Evolutionary conservation across 2,329 filamentous ascomycete genomes (phyloP).

Genomic region (Aplosporella prunicola): DNA sequence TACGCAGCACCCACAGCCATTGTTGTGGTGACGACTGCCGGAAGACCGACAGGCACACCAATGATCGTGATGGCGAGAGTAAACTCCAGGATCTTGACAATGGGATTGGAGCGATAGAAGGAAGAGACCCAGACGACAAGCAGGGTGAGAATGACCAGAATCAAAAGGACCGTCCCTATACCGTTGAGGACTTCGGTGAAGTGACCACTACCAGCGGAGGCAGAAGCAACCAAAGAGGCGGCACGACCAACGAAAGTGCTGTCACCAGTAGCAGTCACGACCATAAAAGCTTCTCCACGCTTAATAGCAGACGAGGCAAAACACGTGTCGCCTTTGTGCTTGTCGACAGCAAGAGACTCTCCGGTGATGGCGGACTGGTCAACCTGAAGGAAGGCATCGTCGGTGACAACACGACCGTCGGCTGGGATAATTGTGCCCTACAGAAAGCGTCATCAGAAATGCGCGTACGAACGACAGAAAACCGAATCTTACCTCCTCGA

Average conservation of each 20-base stretch:
- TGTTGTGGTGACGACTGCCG: conserved; percentile 69
- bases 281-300: conserved; percentile 76
- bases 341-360: conserved; percentile 85
- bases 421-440: conserved; percentile 77
- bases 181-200: conserved; percentile 87
- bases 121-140: conserved; percentile 77
- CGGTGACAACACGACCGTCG: conserved; percentile 76
- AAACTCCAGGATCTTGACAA: conserved; percentile 64
- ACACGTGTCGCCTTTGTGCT: conserved; percentile 70
- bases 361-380: conserved; percentile 89
- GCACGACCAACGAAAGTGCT: conserved; percentile 84
- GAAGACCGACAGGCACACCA: conserved; percentile 70
- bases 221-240: conserved; percentile 73
- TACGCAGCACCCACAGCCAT: conserved; percentile 69
- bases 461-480: not conserved
- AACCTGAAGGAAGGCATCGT: conserved; percentile 76
- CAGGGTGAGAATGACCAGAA: conserved; percentile 72
- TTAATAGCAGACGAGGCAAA: conserved; percentile 84
- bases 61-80: conserved; percentile 64
- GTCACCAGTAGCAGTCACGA: conserved; percentile 78
- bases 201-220: conserved; percentile 65
- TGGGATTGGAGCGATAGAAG: conserved; percentile 78
- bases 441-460: conserved; percentile 16
- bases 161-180: conserved; percentile 70
- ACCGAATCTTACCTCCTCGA: conserved; percentile 55